These are phyloP conservation scores for Podospora bellae-mahoneyi DNA, from an alignment of 495 filamentous ascomycete species.

Conservation along the genomic window DNA sequence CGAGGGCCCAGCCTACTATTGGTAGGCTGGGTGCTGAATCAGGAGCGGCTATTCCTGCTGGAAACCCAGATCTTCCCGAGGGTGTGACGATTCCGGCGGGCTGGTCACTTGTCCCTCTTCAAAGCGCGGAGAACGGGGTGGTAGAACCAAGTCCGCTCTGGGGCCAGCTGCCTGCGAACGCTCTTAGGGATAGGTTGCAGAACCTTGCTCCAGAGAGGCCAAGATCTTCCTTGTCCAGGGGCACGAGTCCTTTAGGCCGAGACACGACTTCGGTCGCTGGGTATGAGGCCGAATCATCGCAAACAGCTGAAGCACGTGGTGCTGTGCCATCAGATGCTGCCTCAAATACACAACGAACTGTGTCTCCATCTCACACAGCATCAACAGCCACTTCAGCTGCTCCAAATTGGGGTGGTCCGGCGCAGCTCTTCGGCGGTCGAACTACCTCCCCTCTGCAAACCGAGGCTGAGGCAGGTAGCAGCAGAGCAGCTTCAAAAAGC, in stretches of 20 bases:
- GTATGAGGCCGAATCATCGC: background rate
- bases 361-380: conserved; percentile 10
- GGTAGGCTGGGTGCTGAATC: conserved; percentile 41
- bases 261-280: background rate
- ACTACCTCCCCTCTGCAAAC: background rate
- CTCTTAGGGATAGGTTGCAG: conserved; percentile 12
- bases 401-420: conserved; percentile 44
- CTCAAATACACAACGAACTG: conserved; percentile 12
- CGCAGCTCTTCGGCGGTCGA: conserved; percentile 35
- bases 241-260: background rate
- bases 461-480: background rate
- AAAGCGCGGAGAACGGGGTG: conserved; percentile 47
- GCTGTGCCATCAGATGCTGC: conserved; percentile 12
- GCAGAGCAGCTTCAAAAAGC: background rate
- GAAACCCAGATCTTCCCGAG: conserved; percentile 65
- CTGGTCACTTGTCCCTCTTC: conserved; percentile 70
- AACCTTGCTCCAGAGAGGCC: conserved; percentile 10
- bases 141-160: conserved; percentile 23
- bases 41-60: conserved; percentile 54
- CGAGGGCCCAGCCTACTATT: conserved; percentile 34
- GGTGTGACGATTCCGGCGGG: conserved; percentile 71
- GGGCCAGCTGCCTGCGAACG: conserved; percentile 13
- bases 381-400: conserved; percentile 39
- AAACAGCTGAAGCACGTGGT: conserved; percentile 8
- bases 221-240: background rate